Base-by-base conservation (phyloP, 1,139 yeast genomes). In the Debaryomycetaceae sp. region DNA sequence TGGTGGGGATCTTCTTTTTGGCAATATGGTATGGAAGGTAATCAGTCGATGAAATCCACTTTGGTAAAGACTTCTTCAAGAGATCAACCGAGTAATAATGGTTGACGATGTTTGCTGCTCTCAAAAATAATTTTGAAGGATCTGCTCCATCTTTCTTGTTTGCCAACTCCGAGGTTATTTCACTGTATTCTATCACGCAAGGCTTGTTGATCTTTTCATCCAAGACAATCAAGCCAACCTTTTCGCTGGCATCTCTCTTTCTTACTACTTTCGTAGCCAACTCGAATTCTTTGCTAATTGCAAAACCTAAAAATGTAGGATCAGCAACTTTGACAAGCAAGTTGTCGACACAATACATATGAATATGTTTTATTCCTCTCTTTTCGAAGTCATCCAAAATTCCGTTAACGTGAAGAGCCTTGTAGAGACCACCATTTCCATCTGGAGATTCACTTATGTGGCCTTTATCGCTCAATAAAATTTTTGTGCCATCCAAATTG, bases 51-150 rank as follows among this genome's bases (percentile, higher is more conserved):
- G 73, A 63, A 41, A 79, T 78, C 97, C 97, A 91, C 34, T 69
- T 55, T 6, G 87, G 83, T 42, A 89, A 71, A 65, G 70, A 70
- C 35, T 65, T 53, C 26, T 68, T 63, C 53, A 94, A 70, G 53
- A 89, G 77, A 19, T 77, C 82, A 37, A 87, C 87, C 5, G 92
- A 83, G 65, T 92, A 94, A 66, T 91, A 94, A 64, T 94, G 98
- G 59, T 94, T 94, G 44, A 92, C 99, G 49, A 94, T 94, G 64
- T 94, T 94, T 17, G 97, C 99, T 6, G 98, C 97, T 51, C 98
- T 77, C 55, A 88, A 77, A 50, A 78, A 79, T 45, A 94, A 72
- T 49, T 83, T 73, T 7, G 71, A 67, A 5, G 66, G 51, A 52
- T 81, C 77, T 13, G 64, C 57, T 9, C 78, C 75, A 33, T 67